Evolutionary conservation across 345 rosid genomes (phyloP).

Genomic region (Gossypium rotundifolium): DNA sequence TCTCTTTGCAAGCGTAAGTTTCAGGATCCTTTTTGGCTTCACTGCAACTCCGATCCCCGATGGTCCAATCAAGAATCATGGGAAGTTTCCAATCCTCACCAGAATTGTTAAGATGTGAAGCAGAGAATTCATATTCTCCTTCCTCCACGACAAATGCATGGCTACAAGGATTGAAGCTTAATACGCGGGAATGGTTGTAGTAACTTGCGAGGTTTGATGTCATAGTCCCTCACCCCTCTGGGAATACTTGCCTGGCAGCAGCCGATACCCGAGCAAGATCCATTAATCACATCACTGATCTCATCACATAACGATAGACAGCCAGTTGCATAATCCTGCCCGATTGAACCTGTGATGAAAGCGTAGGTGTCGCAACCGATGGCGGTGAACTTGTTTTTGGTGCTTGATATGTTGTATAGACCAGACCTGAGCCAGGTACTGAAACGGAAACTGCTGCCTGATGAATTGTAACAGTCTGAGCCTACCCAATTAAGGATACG

Average conservation of each 20-base stretch:
- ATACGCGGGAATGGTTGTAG: background rate
- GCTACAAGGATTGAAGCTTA: conserved; percentile 27
- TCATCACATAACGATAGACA: conserved; percentile 28
- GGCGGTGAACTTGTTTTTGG: conserved; percentile 22
- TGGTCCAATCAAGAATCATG: conserved; percentile 17
- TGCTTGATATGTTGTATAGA: background rate
- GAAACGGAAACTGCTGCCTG: background rate
- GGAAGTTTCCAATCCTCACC: background rate
- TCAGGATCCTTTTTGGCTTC: background rate
- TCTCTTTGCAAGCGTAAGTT: conserved; percentile 8
- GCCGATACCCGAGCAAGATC: conserved; percentile 29
- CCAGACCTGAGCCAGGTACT: background rate
- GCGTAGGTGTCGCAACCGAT: conserved; percentile 31
- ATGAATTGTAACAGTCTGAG: background rate
- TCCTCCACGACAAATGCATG: conserved; percentile 23
- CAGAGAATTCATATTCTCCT: background rate
- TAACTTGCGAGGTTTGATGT: background rate
- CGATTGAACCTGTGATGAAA: background rate
- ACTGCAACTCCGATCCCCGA: background rate
- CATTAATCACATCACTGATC: background rate
- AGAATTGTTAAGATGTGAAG: background rate
- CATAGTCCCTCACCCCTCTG: conserved; percentile 2
- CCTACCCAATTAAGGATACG: no score
- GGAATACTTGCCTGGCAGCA: conserved; percentile 48
- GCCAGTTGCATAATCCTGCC: conserved; percentile 18